Percentiles rank a stretch among this genome's conserved stretches.
These are phyloP conservation scores for Neocallimastix lanati DNA, from an alignment of 192 early-diverging fungal species.

Conservation along the genomic window DNA sequence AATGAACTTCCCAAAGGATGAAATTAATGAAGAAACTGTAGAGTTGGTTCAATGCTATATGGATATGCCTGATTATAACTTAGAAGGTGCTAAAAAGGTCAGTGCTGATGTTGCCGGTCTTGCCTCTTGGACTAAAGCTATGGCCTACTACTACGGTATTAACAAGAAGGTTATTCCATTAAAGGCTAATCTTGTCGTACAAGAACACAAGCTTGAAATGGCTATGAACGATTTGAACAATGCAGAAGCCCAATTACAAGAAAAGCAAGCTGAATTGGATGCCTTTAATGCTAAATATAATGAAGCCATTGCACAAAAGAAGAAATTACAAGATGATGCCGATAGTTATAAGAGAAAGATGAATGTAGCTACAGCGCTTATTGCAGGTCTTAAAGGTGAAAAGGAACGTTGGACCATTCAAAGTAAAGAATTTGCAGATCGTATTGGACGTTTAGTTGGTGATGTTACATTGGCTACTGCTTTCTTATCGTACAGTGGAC, in stretches of 20 bases:
- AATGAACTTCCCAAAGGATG: constrained; percentile 37
- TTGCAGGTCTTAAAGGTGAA: constrained; percentile 39
- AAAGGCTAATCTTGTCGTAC: constrained; percentile 44
- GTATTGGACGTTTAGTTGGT: constrained; percentile 39
- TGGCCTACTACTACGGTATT: constrained; percentile 36
- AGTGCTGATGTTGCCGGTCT: constrained; percentile 45
- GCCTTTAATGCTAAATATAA: constrained; percentile 43
- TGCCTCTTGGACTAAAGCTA: constrained; percentile 37
- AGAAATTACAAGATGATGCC: constrained; percentile 39
- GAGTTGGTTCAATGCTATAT: constrained; percentile 34
- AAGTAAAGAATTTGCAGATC: constrained; percentile 39
- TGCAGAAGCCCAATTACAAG: constrained; percentile 32
- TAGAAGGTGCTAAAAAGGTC: constrained; percentile 51
- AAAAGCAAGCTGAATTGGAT: constrained; percentile 46
- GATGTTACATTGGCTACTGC: constrained; percentile 38
- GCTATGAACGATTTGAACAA: constrained; percentile 38
- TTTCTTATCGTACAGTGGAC: constrained; percentile 41
- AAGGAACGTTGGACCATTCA: constrained; percentile 49
- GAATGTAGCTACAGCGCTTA: constrained; percentile 38
- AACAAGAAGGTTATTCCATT: constrained; percentile 49
- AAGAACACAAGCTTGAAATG: constrained; percentile 32
- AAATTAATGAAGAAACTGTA: constrained; percentile 45
- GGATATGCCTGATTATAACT: constrained; percentile 46
- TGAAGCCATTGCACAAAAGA: constrained; percentile 31
- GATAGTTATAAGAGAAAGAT: constrained; percentile 44